Percentiles rank a stretch among this genome's conserved stretches.
Conservation (phyloP, 371 early-diverging fungal genomes). For the Rhizoclosmatium hyalinum region DNA sequence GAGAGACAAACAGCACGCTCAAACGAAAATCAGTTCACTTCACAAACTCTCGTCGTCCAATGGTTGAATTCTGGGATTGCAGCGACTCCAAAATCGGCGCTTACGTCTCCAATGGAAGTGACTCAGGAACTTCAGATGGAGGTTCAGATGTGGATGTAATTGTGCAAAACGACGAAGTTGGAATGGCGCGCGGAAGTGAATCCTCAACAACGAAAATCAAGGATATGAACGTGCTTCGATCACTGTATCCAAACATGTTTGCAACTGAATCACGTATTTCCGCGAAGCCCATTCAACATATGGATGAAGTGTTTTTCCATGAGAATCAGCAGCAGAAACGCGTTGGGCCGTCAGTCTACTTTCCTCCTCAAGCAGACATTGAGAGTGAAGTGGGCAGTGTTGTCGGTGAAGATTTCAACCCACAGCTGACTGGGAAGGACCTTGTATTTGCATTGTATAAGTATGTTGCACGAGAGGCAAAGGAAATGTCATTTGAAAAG, state of each 20-base stretch:
- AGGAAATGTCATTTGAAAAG: constrained; percentile 46
- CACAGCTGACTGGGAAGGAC: constrained; percentile 18
- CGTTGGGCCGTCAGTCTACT: constrained; percentile 38
- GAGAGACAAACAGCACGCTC: not conserved
- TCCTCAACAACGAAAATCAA: not conserved
- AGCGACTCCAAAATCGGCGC: not conserved
- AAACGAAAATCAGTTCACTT: constrained; percentile 24
- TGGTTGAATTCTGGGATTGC: constrained; percentile 36
- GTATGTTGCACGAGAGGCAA: constrained; percentile 37
- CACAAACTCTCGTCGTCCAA: constrained; percentile 27
- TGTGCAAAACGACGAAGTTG: not conserved
- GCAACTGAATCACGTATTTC: constrained; percentile 23
- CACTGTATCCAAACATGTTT: constrained; percentile 42
- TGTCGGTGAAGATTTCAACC: constrained; percentile 30
- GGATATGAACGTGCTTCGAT: constrained; percentile 27
- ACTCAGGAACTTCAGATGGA: not conserved
- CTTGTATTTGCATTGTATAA: constrained; percentile 44
- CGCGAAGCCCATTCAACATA: constrained; percentile 27
- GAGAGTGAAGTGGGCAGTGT: constrained; percentile 45
- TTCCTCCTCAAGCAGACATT: constrained; percentile 41
- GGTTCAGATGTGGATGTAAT: not conserved
- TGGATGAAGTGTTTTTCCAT: not conserved
- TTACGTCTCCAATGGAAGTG: not conserved
- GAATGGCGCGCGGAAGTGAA: not conserved
- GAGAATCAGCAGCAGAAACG: constrained; percentile 19